Evolutionary conservation across 805 yeast species (phyloP).

Genomic region (Candida pseudofarinosa): DNA sequence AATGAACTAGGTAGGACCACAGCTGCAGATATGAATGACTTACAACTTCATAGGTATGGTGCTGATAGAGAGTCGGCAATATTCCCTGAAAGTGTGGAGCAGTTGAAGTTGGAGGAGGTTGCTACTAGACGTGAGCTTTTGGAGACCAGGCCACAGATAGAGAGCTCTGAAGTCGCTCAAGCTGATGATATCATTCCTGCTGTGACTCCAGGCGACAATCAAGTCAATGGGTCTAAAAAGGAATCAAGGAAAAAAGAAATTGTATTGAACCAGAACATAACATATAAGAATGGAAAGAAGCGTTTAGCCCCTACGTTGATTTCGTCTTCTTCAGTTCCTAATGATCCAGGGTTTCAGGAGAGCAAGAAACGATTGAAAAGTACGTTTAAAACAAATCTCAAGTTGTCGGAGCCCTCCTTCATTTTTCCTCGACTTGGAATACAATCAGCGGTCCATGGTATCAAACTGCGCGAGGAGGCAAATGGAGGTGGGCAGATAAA

Average conservation of each 20-base stretch:
- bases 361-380: slow-evolving; percentile 10
- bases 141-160: slow-evolving; percentile 13
- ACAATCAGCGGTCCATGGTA: slow-evolving; percentile 60
- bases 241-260: slow-evolving; percentile 16
- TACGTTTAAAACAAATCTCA: slow-evolving; percentile 13
- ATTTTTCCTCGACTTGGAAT: slow-evolving; percentile 61
- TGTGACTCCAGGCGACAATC: slow-evolving; percentile 4
- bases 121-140: slow-evolving; percentile 32
- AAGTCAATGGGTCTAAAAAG: slow-evolving; percentile 18
- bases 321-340: slow-evolving; percentile 37
- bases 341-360: slow-evolving; percentile 4
- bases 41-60: slow-evolving; percentile 78
- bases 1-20: slow-evolving; percentile 66
- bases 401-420: slow-evolving; percentile 44
- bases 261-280: neutral
- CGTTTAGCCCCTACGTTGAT: slow-evolving; percentile 69
- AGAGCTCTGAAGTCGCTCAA: slow-evolving; percentile 24
- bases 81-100: slow-evolving; percentile 84
- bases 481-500: slow-evolving; percentile 1
- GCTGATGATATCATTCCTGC: neutral
- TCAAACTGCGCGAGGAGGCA: slow-evolving; percentile 20
- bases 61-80: slow-evolving; percentile 79
- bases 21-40: slow-evolving; percentile 56
- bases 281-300: slow-evolving; percentile 67
- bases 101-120: slow-evolving; percentile 62